Evolutionary conservation across 768 basidiomycete genomes (phyloP), one percentile per base, ranked within the genome.

Genomic region (Tricholoma sp.): DNA sequence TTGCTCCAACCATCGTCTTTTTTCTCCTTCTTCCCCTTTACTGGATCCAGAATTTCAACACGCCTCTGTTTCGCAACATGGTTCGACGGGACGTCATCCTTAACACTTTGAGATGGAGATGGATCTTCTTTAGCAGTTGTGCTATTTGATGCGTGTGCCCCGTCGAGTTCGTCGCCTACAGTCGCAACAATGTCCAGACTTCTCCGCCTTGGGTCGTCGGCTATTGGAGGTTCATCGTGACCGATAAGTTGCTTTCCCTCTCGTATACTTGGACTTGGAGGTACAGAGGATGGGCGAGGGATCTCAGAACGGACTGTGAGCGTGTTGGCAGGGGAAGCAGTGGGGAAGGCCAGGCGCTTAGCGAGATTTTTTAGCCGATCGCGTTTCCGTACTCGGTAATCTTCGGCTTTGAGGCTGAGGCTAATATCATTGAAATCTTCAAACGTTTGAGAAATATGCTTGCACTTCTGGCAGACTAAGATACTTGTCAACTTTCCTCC

Each of bases 341-440:
- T 6, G 57, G 70, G 74, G 57, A 78, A 75, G 8, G 78, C 75
- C 54, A 90, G 72, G 61, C 79, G 81, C 63, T 83, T 85, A 15
- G 89, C 90, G 48, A 94, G 73, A 50, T 82, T 84, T 69, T 83
- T 87, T 58, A 96, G 71, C 48, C 80, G 80, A 69, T 94, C 89
- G 36, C 91, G 83, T 70, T 86, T 96, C 52, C 88, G 79, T 55
- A 83, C 81, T 54, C 81, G 82, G 57, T 89, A 89, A 61, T 92
- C 88, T 59, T 94, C 90, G 0, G 86, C 81, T 67, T 88, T 91
- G 69, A 95, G 88, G 69, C 88, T 89, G 33, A 98, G 75, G 52
- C 91, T 93, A 63, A 98, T 86, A 70, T 97, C 95, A 68, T 89
- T 88, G 70, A 97, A 98, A 66, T 94, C 92, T 70, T 98, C 95